Conservation (phyloP, 2,329 filamentous ascomycete genomes). For the Beauveria sp. region DNA sequence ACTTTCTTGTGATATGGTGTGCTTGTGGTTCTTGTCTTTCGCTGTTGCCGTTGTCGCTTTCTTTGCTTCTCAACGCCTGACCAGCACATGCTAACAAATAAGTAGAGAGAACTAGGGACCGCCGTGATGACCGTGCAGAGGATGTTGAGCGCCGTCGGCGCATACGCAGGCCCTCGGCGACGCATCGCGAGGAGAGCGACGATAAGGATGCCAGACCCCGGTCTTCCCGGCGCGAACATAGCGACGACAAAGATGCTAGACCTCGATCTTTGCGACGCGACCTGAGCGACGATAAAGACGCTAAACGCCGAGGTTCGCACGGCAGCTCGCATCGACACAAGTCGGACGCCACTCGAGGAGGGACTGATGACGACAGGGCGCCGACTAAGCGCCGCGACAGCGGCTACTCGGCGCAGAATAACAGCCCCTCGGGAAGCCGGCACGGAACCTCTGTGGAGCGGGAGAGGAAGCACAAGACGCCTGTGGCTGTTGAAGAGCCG, state of each 20-base stretch:
- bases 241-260: slow-evolving; percentile 19
- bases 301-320: slow-evolving; percentile 21
- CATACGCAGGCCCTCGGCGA: background rate
- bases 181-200: slow-evolving; percentile 21
- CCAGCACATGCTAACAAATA: background rate
- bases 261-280: slow-evolving; percentile 17
- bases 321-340: slow-evolving; percentile 27
- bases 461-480: background rate
- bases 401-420: slow-evolving; percentile 36
- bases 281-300: slow-evolving; percentile 16
- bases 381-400: slow-evolving; percentile 38
- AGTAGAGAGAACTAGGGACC: slow-evolving; percentile 1
- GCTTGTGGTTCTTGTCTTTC: background rate
- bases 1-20: slow-evolving; percentile 1
- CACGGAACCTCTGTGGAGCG: slow-evolving; percentile 40
- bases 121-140: background rate
- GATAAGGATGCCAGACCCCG: slow-evolving; percentile 22
- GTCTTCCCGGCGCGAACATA: slow-evolving; percentile 12
- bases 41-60: background rate
- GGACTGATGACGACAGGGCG: slow-evolving; percentile 17
- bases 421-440: slow-evolving; percentile 24
- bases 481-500: background rate
- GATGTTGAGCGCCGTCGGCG: background rate
- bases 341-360: slow-evolving; percentile 27
- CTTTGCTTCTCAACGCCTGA: background rate